Evolutionary conservation across 768 basidiomycete genomes (phyloP).

Genomic region (Suillus discolor): DNA sequence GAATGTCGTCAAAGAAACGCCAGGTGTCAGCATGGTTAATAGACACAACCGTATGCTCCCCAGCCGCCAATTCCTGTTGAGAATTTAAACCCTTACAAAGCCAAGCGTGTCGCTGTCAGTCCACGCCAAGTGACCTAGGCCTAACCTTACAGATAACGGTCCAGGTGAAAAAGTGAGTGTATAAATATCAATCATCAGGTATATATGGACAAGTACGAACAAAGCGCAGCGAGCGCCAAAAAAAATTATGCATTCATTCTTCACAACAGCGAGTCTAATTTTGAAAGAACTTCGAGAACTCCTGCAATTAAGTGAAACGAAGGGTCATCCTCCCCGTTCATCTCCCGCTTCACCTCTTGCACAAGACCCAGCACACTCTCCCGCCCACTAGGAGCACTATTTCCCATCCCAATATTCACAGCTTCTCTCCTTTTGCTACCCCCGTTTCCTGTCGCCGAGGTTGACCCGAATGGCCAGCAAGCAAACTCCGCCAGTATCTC

Average conservation of each 20-base stretch:
- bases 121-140: neutral
- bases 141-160: too few relatives aligned
- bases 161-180: too few relatives aligned
- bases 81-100: neutral
- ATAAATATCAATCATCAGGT: neutral
- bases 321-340: conserved; percentile 73
- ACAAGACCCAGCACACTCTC: conserved; percentile 77
- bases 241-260: neutral
- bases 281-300: conserved; percentile 89
- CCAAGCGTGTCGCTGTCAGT: neutral
- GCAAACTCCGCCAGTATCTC: conserved; percentile 92
- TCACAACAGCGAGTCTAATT: conserved; percentile 72
- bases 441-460: conserved; percentile 33
- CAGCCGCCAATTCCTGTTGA: neutral
- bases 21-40: neutral
- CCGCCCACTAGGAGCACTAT: conserved; percentile 51
- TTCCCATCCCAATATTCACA: conserved; percentile 58
- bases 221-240: neutral
- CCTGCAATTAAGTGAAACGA: conserved; percentile 91
- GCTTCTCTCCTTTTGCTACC: conserved; percentile 44
- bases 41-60: neutral
- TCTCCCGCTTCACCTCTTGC: conserved; percentile 73
- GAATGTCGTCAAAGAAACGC: conserved; percentile 12
- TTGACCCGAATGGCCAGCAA: conserved; percentile 81
- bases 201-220: neutral